Evolutionary conservation across 179 eudicot species (phyloP), one percentile per base, ranked within the genome.

Genomic region (Amaranthus tricolor): DNA sequence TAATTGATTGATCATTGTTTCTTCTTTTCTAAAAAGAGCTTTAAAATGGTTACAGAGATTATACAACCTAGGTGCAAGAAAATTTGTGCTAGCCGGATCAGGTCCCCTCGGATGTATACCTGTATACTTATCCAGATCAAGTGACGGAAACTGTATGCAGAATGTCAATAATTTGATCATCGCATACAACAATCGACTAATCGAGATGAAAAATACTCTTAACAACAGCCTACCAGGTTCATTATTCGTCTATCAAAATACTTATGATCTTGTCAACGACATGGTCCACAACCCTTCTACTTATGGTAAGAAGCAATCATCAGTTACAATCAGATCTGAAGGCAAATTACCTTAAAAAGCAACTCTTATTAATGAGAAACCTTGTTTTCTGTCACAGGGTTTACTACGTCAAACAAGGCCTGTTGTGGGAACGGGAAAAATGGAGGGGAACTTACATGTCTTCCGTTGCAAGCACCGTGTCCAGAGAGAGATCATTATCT

Each of bases 31-130:
- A 31, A 31, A 31, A 31, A 31, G 40, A 31, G 48, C 31, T 31
- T 54, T 10, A 53, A 7, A 43, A 19, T 67, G 45, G 45, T 44
- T 70, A 65, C 85, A 85, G 88, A 82, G 73, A 78, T 56, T 85
- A 77, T 78, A 85, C 81, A 69, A 55, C 52, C 54, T 76, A 47
- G 88, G 88, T 60, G 88, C 84, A 75, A 78, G 88, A 66, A 85
- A 85, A 74, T 80, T 85, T 78, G 86, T 80, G 82, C 75, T 82
- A 60, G 85, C 78, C 7, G 85, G 82, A 77, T 57, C 86, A 55
- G 88, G 88, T 52, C 88, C 86, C 68, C 71, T 85, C 51, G 88
- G 86, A 40, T 85, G 88, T 57, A 82, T 82, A 74, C 88, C 88
- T 43, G 68, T 68, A 59, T 85, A 63, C 52, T 50, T 80, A 44